Evolutionary conservation across 1,284 basidiomycete species (phyloP), one percentile per base, ranked within the genome.

Genomic region (Omphalotus olearius): DNA sequence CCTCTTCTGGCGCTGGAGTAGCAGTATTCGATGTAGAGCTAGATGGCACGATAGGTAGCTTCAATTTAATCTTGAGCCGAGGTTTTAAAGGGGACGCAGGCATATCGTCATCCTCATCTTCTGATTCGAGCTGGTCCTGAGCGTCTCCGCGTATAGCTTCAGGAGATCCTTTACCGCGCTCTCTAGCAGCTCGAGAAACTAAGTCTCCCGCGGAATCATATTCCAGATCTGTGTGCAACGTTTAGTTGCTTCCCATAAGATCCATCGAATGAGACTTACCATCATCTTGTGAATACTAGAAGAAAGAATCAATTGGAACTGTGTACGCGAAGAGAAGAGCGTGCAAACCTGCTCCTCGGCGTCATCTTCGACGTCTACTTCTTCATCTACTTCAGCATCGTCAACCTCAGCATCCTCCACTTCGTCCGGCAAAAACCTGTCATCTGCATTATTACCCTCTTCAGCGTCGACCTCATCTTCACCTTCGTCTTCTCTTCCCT

Each of bases 1-100:
- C 30, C 56, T 60, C 60, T 59, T 64, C 64, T 41, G 68, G 66
- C 10, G 61, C 69, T 1, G 71, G 71, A 1, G 74, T 72, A 1
- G 74, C 72, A 6, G 70, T 69, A 33, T 73, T 66, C 41, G 73
- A 54, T 56, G 63, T 65, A 40, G 70, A 67, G 59, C 70, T 62
- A 50, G 70, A 60, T 23, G 66, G 65, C 16, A 68, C 68, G 7
- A 68, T 66, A 6, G 82, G 79, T 4, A 85, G 65, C 62, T 82
- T 85, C 44, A 86, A 70, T 59, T 78, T 84, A 61, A 86, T 84
- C 58, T 80, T 82, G n/a, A 86, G 71, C 4, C 75, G 69, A 11
- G 74, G 71, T 45, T 63, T 66, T 10, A 61, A 58, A 17, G 65
- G 64, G 2, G 66, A 47, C 13, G 23, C 62, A 1, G 68, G 64